These are phyloP conservation scores for Cyberlindnera xylosilytica DNA, from an alignment of 805 yeast genomes.

Conservation along the genomic window DNA sequence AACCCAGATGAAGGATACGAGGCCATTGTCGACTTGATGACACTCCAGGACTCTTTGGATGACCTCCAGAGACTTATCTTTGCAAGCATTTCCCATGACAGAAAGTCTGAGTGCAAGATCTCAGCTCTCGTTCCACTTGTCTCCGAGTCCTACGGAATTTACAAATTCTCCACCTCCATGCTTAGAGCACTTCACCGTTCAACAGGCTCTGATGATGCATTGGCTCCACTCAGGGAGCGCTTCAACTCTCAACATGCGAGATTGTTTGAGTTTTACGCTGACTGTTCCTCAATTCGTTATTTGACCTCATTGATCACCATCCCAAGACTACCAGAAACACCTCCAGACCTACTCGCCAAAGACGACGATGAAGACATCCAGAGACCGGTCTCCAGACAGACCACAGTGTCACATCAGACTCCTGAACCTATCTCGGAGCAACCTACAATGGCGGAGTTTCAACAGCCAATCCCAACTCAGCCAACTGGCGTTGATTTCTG, in stretches of 20 bases:
- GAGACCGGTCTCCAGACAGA: conserved; percentile 25
- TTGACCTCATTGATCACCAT: conserved; percentile 77
- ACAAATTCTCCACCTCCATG: conserved; percentile 87
- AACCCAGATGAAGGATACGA: conserved; percentile 97
- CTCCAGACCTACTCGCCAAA: conserved; percentile 32
- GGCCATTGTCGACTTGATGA: conserved; percentile 79
- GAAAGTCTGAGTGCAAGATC: conserved; percentile 69
- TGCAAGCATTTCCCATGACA: conserved; percentile 61
- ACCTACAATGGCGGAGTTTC: conserved; percentile 38
- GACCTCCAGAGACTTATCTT: conserved; percentile 74
- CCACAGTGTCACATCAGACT: conserved; percentile 15
- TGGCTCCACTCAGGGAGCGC: conserved; percentile 69
- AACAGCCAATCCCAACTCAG: conserved; percentile 42
- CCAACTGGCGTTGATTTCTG: conserved; percentile 52
- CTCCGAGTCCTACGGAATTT: conserved; percentile 88
- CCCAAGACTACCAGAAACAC: conserved; percentile 46
- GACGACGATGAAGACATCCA: conserved; percentile 21
- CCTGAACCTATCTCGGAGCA: conserved; percentile 45
- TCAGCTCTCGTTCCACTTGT: conserved; percentile 88
- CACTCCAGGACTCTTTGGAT: conserved; percentile 79
- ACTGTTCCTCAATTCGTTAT: conserved; percentile 80
- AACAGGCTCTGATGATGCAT: conserved; percentile 69
- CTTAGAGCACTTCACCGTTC: conserved; percentile 79
- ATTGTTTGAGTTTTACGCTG: conserved; percentile 81
- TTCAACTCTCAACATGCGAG: conserved; percentile 58